Base-by-base conservation (phyloP, 179 eudicot species). In the Heliamphora pulchella region DNA sequence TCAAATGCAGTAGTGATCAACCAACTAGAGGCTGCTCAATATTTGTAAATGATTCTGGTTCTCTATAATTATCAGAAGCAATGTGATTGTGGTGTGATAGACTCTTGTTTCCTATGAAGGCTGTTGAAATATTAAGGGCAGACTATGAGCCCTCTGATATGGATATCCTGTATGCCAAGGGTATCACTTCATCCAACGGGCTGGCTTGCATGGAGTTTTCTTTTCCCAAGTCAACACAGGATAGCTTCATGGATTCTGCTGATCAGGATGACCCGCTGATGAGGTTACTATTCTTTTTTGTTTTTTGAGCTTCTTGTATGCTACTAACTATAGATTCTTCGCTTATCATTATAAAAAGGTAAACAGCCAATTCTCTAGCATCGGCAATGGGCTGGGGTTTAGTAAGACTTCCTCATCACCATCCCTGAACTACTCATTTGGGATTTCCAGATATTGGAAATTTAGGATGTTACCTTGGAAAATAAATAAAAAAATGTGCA, bases 111-210 rank as follows among this genome's bases (percentile, higher is more conserved):
- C 39, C 66, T 76, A 43, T 83, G 78, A 61, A 89, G 91, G 91
- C 88, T 65, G 85, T 87, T 80, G 96, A 96, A 81, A 85, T 96
- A 75, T 87, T 91, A 20, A 90, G 88, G 77, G 79, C 87, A 31
- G 92, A 94, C 65, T 96, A 92, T 71, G 97, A 91, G 84, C 99
- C 99, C 41, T 91, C 97, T 70, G 91, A 92, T 83, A 74, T 79
- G 83, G 99, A 96, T 82, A 94, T 96, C 74, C 80, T 96, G 46
- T 87, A 91, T 86, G 92, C 96, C 1, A 97, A 93, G 84, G 97
- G 97, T 65, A 83, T 94, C 64, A 85, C 87, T 62, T 86, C 92
- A 78, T 87, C 96, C 7, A 96, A 92, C 81, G 90, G 96, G 77
- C 85, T 96, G 76, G 87, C 91, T 58, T 88, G 86, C 64, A 86